These are phyloP conservation scores for Hypoxylon sp. DNA, from an alignment of 2,329 filamentous ascomycete species.

Conservation along the genomic window DNA sequence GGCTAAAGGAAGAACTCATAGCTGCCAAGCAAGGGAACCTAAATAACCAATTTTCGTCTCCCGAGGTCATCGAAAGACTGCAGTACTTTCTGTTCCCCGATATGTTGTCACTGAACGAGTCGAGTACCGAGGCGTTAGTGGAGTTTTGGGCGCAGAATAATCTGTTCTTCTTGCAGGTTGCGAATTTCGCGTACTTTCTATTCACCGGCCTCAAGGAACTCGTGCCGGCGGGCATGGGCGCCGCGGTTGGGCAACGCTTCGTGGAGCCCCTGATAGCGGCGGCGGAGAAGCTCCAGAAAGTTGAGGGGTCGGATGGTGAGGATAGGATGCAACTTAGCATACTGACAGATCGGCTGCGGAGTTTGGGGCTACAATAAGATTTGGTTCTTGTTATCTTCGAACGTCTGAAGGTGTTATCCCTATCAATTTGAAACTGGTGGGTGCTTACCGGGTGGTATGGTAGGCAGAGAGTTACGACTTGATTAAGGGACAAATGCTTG, in stretches of 20 bases:
- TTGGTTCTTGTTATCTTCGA: neutral
- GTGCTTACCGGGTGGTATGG: conserved; percentile 1
- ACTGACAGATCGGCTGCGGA: conserved; percentile 60
- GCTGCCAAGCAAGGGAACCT: conserved; percentile 56
- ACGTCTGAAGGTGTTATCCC: neutral
- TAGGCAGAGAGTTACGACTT: conserved; percentile 3
- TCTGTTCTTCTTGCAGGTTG: conserved; percentile 70
- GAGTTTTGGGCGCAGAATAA: conserved; percentile 68
- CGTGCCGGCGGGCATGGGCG: conserved; percentile 69
- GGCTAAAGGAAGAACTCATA: conserved; percentile 75
- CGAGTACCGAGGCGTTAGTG: conserved; percentile 60
- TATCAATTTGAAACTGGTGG: neutral
- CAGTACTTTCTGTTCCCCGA: conserved; percentile 74
- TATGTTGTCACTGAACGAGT: conserved; percentile 63
- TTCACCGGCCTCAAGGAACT: conserved; percentile 64
- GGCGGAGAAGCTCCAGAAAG: conserved; percentile 54
- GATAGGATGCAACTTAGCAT: conserved; percentile 60
- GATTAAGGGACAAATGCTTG: neutral
- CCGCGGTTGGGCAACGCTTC: conserved; percentile 71
- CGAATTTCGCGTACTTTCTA: conserved; percentile 73
- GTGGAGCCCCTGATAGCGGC: conserved; percentile 66
- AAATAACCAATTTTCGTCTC: conserved; percentile 63
- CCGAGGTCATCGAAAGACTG: conserved; percentile 71
- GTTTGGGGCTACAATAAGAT: conserved; percentile 58
- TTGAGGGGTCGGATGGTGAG: conserved; percentile 53